These are phyloP conservation scores for Mycena vitilis DNA, from an alignment of 768 basidiomycete species.

Conservation along the genomic window DNA sequence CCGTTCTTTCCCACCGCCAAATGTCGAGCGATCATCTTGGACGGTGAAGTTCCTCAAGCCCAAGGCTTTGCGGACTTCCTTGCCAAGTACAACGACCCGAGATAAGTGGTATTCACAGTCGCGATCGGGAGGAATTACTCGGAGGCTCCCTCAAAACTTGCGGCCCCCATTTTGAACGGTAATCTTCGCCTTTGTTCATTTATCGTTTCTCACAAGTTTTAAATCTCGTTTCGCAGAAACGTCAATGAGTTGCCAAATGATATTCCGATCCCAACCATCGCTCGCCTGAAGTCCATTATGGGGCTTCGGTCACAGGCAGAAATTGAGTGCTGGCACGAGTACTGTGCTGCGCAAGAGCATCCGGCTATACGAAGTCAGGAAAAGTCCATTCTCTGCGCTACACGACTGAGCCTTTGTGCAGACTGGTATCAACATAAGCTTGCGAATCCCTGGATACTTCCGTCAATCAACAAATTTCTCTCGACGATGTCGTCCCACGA, in stretches of 20 bases:
- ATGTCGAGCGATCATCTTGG: conserved; percentile 17
- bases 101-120: background rate
- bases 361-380: conserved; percentile 8
- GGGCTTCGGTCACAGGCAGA: conserved; percentile 25
- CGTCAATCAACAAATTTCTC: background rate
- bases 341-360: conserved; percentile 10
- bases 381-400: no score
- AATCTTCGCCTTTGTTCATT: background rate
- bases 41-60: conserved; percentile 22
- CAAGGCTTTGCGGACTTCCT: conserved; percentile 16
- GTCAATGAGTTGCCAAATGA: conserved; percentile 35
- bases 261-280: conserved; percentile 20
- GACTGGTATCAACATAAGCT: conserved; percentile 20
- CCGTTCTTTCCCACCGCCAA: conserved; percentile 31
- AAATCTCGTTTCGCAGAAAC: conserved; percentile 29
- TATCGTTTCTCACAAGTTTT: background rate
- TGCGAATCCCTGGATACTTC: conserved; percentile 10
- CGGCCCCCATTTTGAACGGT: conserved; percentile 12
- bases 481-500: background rate
- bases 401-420: background rate
- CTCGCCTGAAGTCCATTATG: conserved; percentile 32
- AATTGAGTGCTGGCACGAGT: conserved; percentile 36
- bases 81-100: conserved; percentile 8
- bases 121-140: background rate
- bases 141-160: conserved; percentile 5